A percentile compares a stretch with the other conserved stretches of the same genome.
Conservation (phyloP, 2,329 filamentous ascomycete species). For the Bipolaris oryzae region DNA sequence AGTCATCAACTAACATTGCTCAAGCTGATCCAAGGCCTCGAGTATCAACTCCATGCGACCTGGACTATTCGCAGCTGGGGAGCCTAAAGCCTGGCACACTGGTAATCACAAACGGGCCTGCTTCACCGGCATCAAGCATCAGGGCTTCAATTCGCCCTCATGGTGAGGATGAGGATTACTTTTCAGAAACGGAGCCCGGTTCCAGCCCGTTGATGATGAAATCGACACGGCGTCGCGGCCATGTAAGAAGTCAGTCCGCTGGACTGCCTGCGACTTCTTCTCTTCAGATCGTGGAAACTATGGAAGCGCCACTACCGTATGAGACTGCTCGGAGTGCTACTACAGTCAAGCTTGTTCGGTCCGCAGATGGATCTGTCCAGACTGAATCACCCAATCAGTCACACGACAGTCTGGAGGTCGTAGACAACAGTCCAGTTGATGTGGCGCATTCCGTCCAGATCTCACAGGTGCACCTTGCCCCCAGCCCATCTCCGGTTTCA, state of each 20-base stretch:
- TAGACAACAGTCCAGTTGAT: constrained; percentile 26
- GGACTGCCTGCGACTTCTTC: constrained; percentile 20
- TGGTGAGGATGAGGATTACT: constrained; percentile 37
- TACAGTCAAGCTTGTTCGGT: constrained; percentile 11
- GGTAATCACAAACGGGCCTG: constrained; percentile 55
- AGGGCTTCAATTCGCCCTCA: constrained; percentile 16
- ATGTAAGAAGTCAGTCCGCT: constrained; percentile 40
- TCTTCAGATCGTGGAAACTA: constrained; percentile 13
- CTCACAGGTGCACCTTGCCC: constrained; percentile 38
- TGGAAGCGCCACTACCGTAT: background rate
- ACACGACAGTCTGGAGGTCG: constrained; percentile 9
- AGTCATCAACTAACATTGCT: constrained; percentile 32
- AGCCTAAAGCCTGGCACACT: constrained; percentile 52
- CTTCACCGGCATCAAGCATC: constrained; percentile 53
- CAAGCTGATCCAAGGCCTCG: constrained; percentile 29
- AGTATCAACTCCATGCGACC: constrained; percentile 51
- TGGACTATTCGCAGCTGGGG: constrained; percentile 52
- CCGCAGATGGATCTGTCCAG: background rate
- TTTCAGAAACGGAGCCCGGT: constrained; percentile 26
- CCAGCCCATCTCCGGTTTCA: constrained; percentile 30
- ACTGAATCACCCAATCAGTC: constrained; percentile 8
- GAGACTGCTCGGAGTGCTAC: background rate
- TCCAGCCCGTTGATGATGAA: constrained; percentile 33
- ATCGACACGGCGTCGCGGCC: constrained; percentile 23
- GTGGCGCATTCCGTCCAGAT: constrained; percentile 34